Percentiles rank a stretch among this genome's conserved stretches.
Conservation (phyloP, 1,284 basidiomycete species). For the Ganoderma boninense region DNA sequence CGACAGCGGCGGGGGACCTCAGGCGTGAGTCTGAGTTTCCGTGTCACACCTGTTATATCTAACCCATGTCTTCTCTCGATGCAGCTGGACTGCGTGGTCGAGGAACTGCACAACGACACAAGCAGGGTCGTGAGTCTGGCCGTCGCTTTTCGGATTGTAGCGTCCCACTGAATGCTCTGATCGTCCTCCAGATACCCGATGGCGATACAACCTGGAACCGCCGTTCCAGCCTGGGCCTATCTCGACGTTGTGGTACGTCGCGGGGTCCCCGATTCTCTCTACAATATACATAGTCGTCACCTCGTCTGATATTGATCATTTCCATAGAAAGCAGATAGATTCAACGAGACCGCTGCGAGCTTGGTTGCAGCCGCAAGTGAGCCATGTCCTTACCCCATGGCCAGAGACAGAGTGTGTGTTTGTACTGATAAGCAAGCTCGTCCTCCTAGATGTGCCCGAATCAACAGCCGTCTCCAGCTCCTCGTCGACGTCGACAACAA, state of each 20-base stretch:
- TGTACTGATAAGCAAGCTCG: not conserved
- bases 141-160: not conserved
- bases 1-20: not conserved
- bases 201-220: constrained; percentile 1
- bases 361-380: not conserved
- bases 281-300: not conserved
- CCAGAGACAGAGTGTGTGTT: too few relatives aligned
- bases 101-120: not conserved
- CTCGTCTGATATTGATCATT: not conserved
- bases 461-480: not conserved
- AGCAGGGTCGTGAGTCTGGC: not conserved
- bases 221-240: constrained; percentile 17
- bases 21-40: not conserved
- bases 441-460: not conserved
- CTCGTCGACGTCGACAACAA: not conserved
- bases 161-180: not conserved
- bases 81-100: not conserved
- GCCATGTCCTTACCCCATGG: not conserved
- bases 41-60: not conserved
- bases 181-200: constrained; percentile 7
- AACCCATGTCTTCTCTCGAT: not conserved
- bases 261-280: not conserved
- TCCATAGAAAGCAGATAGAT: not conserved
- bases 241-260: constrained; percentile 1
- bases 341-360: not conserved